These are phyloP conservation scores for Aureobasidium sp. DNA, from an alignment of 2,329 filamentous ascomycete genomes.

Conservation along the genomic window DNA sequence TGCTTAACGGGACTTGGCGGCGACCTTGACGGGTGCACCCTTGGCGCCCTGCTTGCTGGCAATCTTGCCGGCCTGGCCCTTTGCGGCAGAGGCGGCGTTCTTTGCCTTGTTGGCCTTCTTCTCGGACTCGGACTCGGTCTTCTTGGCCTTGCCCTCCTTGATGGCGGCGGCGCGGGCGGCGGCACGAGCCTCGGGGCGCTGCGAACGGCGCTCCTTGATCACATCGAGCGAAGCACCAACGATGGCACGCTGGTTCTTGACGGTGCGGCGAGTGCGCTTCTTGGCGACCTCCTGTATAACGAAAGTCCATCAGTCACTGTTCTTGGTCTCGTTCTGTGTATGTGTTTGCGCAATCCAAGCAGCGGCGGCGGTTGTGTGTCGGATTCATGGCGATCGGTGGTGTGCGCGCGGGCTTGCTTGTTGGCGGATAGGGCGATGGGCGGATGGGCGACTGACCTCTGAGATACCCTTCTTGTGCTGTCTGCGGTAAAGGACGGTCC, in stretches of 20 bases:
- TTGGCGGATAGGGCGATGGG: background rate
- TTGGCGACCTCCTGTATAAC: slow-evolving; percentile 88
- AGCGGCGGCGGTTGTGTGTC: background rate
- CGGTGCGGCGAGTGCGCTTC: slow-evolving; percentile 96
- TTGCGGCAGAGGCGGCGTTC: slow-evolving; percentile 62
- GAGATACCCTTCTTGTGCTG: slow-evolving; percentile 99
- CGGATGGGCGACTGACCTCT: slow-evolving; percentile 63
- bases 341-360: slow-evolving; percentile 2
- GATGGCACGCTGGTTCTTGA: slow-evolving; percentile 98
- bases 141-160: slow-evolving; percentile 99
- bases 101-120: slow-evolving; percentile 99
- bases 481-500: slow-evolving; percentile 96
- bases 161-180: slow-evolving; percentile 85
- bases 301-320: slow-evolving; percentile 15
- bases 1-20: slow-evolving; percentile 12
- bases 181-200: slow-evolving; percentile 90
- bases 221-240: slow-evolving; percentile 99
- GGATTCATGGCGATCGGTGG: background rate
- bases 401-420: background rate
- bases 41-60: slow-evolving; percentile 96
- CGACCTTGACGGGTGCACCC: slow-evolving; percentile 48
- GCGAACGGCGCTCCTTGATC: slow-evolving; percentile 96
- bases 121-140: slow-evolving; percentile 70
- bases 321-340: background rate
- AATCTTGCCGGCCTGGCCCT: slow-evolving; percentile 72